Base-by-base conservation (phyloP, 108 stramenopile species). In the Nannochloropsis gaditana region DNA sequence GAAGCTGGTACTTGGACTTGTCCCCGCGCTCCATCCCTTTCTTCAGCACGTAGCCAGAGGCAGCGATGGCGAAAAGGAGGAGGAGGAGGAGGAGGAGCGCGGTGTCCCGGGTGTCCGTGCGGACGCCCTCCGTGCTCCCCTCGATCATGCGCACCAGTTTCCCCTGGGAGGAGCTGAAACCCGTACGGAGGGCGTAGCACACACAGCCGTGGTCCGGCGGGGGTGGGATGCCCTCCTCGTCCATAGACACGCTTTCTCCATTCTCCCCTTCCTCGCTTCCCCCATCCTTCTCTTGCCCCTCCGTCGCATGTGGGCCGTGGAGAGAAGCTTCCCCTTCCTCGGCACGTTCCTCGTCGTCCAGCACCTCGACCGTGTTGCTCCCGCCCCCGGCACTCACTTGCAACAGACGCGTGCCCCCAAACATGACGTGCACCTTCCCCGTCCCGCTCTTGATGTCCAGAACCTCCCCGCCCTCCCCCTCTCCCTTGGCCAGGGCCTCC, bases 101-200 rank as follows among this genome's bases (percentile, higher is more conserved):
- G 5, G 96, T 98, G 84, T 98, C 97, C 45, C 86, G 90, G 80
- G 95, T 94, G 87, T 98, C 96, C 1, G 95, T 95, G 79, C 96
- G 94, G 80, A 98, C 97, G 80, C 94, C 95, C 90, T 90, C 89
- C 44, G 90, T 98, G 95, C 88, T 98, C 96, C 41, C 95, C 91
- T 98, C 97, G 92, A 98, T 98, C 97, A 98, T 98, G 43, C 96
- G 94, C 21, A 98, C 96, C 9, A 98, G 92, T 90, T 97, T 96
- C 79, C 97, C 97, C 86, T 91, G 96, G 9, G 95, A 95, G 0
- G 96, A 96, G n/a, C 93, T 93, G 91, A 98, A 98, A 10, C 97
- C 97, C 11, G 97, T 98, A 41, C 97, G 95, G 43, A 97, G 90
- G 5, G 95, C 96, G 91, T 96, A 97, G 83, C 93, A 93, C 2